A percentile compares a stretch with the other conserved stretches of the same genome.
Conservation (phyloP, 2,329 filamentous ascomycete species). For the Claviceps africana region DNA sequence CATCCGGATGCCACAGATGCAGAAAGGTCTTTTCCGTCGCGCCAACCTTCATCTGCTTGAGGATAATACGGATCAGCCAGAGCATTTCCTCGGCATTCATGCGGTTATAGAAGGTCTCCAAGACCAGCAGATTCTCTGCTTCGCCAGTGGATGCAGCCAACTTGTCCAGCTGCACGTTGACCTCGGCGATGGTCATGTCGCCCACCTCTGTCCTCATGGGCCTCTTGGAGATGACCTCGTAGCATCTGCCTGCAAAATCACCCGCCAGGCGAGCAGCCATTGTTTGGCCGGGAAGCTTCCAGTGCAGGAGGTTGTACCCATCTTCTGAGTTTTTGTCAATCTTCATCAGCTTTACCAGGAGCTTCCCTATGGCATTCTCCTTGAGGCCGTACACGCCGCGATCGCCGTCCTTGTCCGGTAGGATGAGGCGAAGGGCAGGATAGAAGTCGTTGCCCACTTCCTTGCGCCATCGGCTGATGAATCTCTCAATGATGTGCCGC, state of each 20-base stretch:
- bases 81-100: conserved; percentile 92
- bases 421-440: conserved; percentile 77
- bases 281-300: conserved; percentile 73
- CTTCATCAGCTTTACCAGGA: conserved; percentile 84
- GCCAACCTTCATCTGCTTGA: conserved; percentile 60
- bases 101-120: conserved; percentile 69
- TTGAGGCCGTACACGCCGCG: conserved; percentile 88
- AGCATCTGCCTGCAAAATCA: conserved; percentile 84
- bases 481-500: conserved; percentile 68
- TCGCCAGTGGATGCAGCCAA: conserved; percentile 65
- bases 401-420: conserved; percentile 86
- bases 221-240: conserved; percentile 71
- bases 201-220: conserved; percentile 62
- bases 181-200: conserved; percentile 73
- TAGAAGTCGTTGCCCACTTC: conserved; percentile 89
- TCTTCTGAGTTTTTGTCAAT: conserved; percentile 87
- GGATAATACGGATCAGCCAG: conserved; percentile 88
- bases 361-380: conserved; percentile 76
- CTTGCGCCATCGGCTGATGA: conserved; percentile 73
- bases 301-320: conserved; percentile 71
- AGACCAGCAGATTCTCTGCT: conserved; percentile 67
- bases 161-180: conserved; percentile 72
- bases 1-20: conserved; percentile 68
- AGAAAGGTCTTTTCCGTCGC: conserved; percentile 84
- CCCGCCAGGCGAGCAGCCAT: conserved; percentile 55